Evolutionary conservation across 192 early-diverging fungal species (phyloP), one percentile per base, ranked within the genome.

Genomic region (Mortierella hygrophila): DNA sequence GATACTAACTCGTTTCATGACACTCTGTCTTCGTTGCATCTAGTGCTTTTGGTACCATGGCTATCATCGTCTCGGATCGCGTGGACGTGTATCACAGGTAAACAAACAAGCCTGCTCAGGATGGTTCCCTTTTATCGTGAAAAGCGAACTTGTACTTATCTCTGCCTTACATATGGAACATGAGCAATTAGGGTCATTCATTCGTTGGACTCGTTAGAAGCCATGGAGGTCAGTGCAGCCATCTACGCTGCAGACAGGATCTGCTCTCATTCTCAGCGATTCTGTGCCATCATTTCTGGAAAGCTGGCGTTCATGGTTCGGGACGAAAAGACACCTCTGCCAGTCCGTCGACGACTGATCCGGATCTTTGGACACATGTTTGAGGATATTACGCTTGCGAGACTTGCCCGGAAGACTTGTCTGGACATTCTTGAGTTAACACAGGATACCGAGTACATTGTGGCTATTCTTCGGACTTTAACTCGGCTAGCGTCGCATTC

Each of bases 331-430:
- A 88, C 85, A 20, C 81, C 88, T 18, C 71, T 88, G 4, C 80
- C 88, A 15, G 70, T 88, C 37, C 76, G 78, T 44, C 78, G 82
- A 21, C 52, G 82, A 70, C 69, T 89, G 32, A 83, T 91, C 44
- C 79, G 85, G n/a, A 89, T 91, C 57, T 88, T 91, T 72, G 89
- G 90, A 37, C 90, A 91, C 70, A 91, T 91, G 90, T 88, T 89
- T 73, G 82, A 80, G 41, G 88, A 91, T 74, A 88, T 89, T 41
- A 81, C 84, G 5, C 71, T 89, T 49, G 78, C 88, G 4, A 83
- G 88, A 81, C 74, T 88, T 81, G 87, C 90, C 10, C 87, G 87
- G 35, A 68, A 81, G 57, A 82, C 81, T 1, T 91, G 90, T 63
- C 40, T 89, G 38, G 72, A 85, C 47, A 79, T 91, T 38, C 74